Evolutionary conservation across 2,329 filamentous ascomycete genomes (phyloP).

Genomic region (Fusarium sp.): DNA sequence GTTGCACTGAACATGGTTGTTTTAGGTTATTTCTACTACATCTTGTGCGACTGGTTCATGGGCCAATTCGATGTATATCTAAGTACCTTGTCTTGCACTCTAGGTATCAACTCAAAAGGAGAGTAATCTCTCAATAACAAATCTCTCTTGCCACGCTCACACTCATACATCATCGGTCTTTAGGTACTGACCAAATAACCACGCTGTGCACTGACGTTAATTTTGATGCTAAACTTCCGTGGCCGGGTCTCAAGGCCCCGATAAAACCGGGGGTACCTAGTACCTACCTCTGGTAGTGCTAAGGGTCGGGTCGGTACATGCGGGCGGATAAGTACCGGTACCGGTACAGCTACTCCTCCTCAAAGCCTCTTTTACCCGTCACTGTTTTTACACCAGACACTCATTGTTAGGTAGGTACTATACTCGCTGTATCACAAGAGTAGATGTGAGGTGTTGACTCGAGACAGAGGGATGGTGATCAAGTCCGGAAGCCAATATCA

Average conservation of each 20-base stretch:
- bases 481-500: not conserved
- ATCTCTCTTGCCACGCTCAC: not conserved
- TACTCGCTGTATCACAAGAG: constrained; percentile 9
- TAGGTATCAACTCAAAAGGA: not conserved
- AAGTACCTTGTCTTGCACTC: not conserved
- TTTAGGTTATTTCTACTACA: constrained; percentile 12
- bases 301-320: constrained; percentile 29
- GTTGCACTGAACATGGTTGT: constrained; percentile 20
- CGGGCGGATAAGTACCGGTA: constrained; percentile 22
- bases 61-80: not conserved
- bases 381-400: not conserved
- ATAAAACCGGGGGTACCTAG: constrained; percentile 20
- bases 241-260: constrained; percentile 27
- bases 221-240: constrained; percentile 25
- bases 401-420: not conserved
- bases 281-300: not conserved
- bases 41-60: not conserved
- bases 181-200: constrained; percentile 23
- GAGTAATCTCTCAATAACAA: not conserved
- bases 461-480: not conserved
- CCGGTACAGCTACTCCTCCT: not conserved
- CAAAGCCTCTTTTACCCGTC: constrained; percentile 42
- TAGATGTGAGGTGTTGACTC: constrained; percentile 13
- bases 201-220: constrained; percentile 19
- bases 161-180: not conserved